These are phyloP conservation scores for Syzygium malaccense DNA, from an alignment of 441 rosid species.

Conservation along the genomic window DNA sequence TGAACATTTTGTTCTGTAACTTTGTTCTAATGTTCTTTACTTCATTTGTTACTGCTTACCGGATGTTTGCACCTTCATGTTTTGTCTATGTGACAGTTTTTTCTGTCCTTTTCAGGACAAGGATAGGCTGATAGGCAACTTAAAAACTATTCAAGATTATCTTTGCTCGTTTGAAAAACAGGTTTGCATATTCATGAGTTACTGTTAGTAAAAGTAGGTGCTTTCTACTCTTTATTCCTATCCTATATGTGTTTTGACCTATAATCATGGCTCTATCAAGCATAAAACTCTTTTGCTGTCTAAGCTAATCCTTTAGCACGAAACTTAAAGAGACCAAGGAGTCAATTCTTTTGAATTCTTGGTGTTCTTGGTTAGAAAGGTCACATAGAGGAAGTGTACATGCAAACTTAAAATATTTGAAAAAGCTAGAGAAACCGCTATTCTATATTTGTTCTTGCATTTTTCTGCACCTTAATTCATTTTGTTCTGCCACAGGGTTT, in stretches of 20 bases:
- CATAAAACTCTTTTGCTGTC: not conserved
- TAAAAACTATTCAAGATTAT: slow-evolving; percentile 83
- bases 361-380: not conserved
- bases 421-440: not conserved
- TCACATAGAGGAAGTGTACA: not conserved
- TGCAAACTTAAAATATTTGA: not conserved
- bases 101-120: slow-evolving; percentile 49
- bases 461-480: not conserved
- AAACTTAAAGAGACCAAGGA: not conserved
- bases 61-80: not conserved
- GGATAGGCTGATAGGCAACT: slow-evolving; percentile 58
- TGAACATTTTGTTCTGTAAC: not conserved
- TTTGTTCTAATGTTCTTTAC: not conserved
- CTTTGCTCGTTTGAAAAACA: slow-evolving; percentile 81
- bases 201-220: not conserved
- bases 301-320: not conserved
- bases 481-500: slow-evolving; percentile 42
- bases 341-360: not conserved
- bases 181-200: slow-evolving; percentile 29
- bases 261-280: not conserved
- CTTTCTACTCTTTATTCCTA: not conserved
- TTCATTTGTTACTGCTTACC: not conserved
- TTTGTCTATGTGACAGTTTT: not conserved
- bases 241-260: slow-evolving; percentile 1
- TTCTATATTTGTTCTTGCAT: not conserved